Base-by-base conservation (phyloP, 2,329 filamentous ascomycete species). In the Fusarium sp. region DNA sequence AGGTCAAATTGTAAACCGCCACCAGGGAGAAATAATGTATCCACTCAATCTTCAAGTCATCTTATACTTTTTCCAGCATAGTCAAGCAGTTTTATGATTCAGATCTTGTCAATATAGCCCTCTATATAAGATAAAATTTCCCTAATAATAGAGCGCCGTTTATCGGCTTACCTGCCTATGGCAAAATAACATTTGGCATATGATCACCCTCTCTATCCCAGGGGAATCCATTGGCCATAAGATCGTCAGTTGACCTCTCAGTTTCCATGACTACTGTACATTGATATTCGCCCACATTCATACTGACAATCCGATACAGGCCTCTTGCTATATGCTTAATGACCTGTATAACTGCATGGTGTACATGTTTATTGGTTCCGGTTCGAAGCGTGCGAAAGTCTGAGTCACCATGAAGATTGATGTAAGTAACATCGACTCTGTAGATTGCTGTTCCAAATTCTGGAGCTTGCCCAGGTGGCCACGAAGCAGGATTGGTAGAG, bases 1-100 rank as follows among this genome's bases (percentile, higher is more conserved):
- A 15, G 3, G 26, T 53, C 17, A 20, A 3, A 13, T 26, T 38
- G 8, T 22, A 14, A n/a, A 9, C 47, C 15, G 15, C 5, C 15
- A n/a, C 8, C 7, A 7, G 11, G 8, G 11, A 24, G 15, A 2
- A 32, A 32, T n/a, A 24, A 50, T n/a, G 4, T n/a, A 3, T 50
- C 28, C 8, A n/a, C 28, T 32, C 11, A n/a, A 32, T 32, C 11
- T 24, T 5, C 5, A 18, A 18, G 11, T 4, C 8, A 14, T 32
- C 5, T 18, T n/a, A 15, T 13, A 12, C 10, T 3, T 13, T 14
- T 8, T 17, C 13, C 5, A 8, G 8, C 8, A 22, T 0, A 15
- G 9, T 15, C 4, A 22, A 22, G 9, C 9, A 3, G 9, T 22
- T 28, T 28, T 7, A 0, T 5, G 3, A 3, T 48, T 22, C 8